A percentile compares a stretch with the other conserved stretches of the same genome.
Conservation (phyloP, 805 yeast genomes). For the Candida hispaniensis region DNA sequence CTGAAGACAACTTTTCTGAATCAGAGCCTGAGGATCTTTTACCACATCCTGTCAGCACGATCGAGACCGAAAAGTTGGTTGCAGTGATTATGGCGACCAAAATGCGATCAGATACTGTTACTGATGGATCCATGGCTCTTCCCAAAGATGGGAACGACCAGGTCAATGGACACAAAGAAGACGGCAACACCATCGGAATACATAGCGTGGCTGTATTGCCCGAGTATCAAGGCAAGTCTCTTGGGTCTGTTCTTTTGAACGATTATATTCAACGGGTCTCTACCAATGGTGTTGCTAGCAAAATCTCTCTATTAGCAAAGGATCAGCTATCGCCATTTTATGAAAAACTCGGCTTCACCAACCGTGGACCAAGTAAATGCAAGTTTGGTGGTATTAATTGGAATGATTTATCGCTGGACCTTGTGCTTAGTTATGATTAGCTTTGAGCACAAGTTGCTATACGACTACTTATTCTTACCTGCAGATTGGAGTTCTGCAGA, state of each 20-base stretch:
- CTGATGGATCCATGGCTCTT: constrained; percentile 49
- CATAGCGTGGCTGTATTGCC: constrained; percentile 75
- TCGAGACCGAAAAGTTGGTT: constrained; percentile 46
- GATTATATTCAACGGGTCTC: constrained; percentile 86
- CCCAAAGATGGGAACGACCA: constrained; percentile 33
- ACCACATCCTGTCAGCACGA: constrained; percentile 20
- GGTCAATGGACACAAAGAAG: constrained; percentile 58
- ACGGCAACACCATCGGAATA: constrained; percentile 62
- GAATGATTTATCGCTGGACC: constrained; percentile 20
- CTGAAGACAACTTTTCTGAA: constrained; percentile 20
- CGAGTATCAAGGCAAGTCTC: constrained; percentile 65
- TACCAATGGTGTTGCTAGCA: constrained; percentile 76
- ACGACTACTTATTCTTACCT: too few relatives aligned
- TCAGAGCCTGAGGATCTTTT: constrained; percentile 22
- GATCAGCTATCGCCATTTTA: constrained; percentile 63
- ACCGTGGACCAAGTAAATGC: constrained; percentile 34
- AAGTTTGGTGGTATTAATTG: constrained; percentile 22
- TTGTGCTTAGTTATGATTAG: too few relatives aligned
- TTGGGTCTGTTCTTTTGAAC: constrained; percentile 72
- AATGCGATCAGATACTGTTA: constrained; percentile 37
- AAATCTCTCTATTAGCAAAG: constrained; percentile 65
- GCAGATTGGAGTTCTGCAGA: too few relatives aligned
- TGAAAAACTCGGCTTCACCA: constrained; percentile 67
- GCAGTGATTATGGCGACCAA: constrained; percentile 80
- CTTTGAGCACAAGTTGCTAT: too few relatives aligned